phyloP scores from a whole-genome alignment of 257 asterid genomes.

The Solanum arcanum region DNA sequence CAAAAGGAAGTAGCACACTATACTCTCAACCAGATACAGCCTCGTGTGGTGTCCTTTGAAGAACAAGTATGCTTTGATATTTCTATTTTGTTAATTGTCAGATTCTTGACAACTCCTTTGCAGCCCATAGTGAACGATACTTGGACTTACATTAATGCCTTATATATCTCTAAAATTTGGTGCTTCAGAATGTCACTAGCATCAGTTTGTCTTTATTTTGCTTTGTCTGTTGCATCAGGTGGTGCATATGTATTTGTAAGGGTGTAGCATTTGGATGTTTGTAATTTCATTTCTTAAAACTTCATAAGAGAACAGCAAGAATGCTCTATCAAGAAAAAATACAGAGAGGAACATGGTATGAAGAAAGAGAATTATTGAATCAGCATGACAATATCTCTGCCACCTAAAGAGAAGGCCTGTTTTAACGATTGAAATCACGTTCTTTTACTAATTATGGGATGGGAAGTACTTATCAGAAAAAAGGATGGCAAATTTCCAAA shows the following conservation, averaged over 20 bases:
- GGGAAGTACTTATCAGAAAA: background rate
- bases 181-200: background rate
- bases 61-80: slow-evolving; percentile 49
- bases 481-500: background rate
- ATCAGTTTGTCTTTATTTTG: background rate
- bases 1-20: slow-evolving; percentile 91
- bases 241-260: background rate
- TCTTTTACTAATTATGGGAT: background rate
- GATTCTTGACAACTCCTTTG: background rate
- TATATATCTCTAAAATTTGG: background rate
- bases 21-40: slow-evolving; percentile 90
- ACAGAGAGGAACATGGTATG: background rate
- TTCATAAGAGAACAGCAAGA: background rate
- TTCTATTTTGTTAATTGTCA: background rate
- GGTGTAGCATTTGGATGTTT: background rate
- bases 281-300: background rate
- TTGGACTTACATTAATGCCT: background rate
- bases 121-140: background rate
- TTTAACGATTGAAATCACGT: background rate
- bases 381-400: background rate
- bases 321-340: background rate
- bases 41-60: slow-evolving; percentile 91
- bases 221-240: background rate
- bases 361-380: background rate
- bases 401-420: background rate